Evolutionary conservation across 1,284 basidiomycete species (phyloP).

Genomic region (Prillingera fragicola): DNA sequence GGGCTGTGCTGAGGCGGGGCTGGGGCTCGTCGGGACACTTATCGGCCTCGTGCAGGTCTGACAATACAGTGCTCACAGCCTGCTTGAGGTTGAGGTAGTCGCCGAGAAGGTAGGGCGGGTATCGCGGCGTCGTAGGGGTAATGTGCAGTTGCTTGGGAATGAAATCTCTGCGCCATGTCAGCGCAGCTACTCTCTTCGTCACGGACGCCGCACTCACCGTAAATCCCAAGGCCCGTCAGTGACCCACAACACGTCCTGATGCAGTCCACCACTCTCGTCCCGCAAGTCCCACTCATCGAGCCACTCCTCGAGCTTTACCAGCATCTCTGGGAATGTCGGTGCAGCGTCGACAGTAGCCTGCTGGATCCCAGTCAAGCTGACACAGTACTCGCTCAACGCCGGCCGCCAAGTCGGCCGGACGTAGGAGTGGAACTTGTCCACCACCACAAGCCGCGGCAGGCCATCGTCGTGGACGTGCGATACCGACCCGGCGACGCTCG

Average conservation of each 20-base stretch:
- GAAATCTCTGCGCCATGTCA: constrained; percentile 31
- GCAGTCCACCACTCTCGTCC: constrained; percentile 31
- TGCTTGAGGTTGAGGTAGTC: constrained; percentile 46
- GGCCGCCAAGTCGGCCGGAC: constrained; percentile 85
- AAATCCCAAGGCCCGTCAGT: constrained; percentile 52
- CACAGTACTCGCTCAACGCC: constrained; percentile 75
- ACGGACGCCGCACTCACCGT: constrained; percentile 29
- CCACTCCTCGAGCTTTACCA: constrained; percentile 63
- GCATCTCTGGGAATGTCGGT: constrained; percentile 67
- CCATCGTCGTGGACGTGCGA: too few species aligned
- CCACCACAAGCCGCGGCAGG: constrained; percentile 22
- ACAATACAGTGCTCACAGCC: constrained; percentile 43
- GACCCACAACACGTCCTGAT: constrained; percentile 50
- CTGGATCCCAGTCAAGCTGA: constrained; percentile 78
- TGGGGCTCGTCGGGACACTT: constrained; percentile 13
- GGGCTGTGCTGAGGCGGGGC: constrained; percentile 59
- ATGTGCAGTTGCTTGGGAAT: constrained; percentile 47
- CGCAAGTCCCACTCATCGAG: constrained; percentile 52
- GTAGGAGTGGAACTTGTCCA: constrained; percentile 74
- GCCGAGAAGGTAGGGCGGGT: constrained; percentile 40
- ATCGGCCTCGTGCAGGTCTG: constrained; percentile 13
- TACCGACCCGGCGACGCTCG: too few species aligned
- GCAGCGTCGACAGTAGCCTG: constrained; percentile 74
- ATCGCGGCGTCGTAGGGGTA: constrained; percentile 28
- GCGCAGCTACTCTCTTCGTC: constrained; percentile 1